Evolutionary conservation across 23 red algal genomes (phyloP).

Genomic region (Rhodosorus marinus): DNA sequence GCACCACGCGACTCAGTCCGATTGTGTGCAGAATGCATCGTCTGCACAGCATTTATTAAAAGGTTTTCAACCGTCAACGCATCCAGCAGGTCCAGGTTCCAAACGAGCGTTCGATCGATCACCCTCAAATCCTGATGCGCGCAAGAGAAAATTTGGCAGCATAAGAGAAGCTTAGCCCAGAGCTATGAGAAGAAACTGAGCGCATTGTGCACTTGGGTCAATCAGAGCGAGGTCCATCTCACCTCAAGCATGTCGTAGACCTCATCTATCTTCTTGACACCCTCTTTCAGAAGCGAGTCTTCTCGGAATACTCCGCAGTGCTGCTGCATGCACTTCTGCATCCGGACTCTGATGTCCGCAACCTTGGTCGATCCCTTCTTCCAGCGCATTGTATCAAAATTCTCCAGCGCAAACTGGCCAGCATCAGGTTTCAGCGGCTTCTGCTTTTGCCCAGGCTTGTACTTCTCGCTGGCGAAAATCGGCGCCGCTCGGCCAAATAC

Average conservation of each 20-base stretch:
- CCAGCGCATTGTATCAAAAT: constrained; percentile 56
- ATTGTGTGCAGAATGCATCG: constrained; percentile 80
- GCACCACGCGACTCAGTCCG: constrained; percentile 81
- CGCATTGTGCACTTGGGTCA: too few relatives aligned
- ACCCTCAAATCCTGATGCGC: constrained; percentile 56
- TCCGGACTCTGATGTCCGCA: constrained; percentile 43
- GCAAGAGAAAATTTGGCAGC: too few relatives aligned
- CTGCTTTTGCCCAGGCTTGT: constrained; percentile 19
- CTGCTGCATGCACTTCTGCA: constrained; percentile 91
- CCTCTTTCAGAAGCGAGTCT: constrained; percentile 36
- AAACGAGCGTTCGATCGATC: constrained; percentile 67
- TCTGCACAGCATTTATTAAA: constrained; percentile 82
- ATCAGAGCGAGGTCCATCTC: too few relatives aligned
- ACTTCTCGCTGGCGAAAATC: constrained; percentile 20
- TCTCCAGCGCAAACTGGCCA: constrained; percentile 60
- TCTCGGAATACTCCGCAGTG: constrained; percentile 85
- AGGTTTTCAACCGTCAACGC: constrained; percentile 84
- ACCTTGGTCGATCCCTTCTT: constrained; percentile 43
- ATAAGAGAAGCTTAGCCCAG: too few relatives aligned
- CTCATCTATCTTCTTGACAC: constrained; percentile 65
- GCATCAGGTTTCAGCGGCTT: not conserved
- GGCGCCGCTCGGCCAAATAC: constrained; percentile 85
- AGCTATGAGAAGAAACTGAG: too few relatives aligned
- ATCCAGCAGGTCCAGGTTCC: constrained; percentile 89
- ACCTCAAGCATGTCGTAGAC: constrained; percentile 37